Conservation (phyloP, 192 early-diverging fungal genomes). For the Coemansia sp. region DNA sequence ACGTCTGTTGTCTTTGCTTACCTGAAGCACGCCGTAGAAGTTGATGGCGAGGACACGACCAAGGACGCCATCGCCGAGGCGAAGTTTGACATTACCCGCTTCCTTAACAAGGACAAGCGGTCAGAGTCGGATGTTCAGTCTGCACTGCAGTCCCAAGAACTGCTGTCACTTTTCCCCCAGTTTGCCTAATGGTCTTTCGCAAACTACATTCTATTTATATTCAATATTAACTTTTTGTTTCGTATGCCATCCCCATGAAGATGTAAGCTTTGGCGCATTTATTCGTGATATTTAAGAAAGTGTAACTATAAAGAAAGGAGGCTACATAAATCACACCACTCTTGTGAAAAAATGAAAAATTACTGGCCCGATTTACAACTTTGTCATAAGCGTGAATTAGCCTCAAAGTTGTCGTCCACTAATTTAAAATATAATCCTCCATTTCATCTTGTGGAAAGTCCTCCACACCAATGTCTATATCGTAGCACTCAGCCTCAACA, state of each 20-base stretch:
- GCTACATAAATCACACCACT: no score
- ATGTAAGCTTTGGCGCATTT: no score
- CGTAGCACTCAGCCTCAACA: no score
- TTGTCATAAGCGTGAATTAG: no score
- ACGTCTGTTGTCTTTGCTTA: conserved; percentile 33
- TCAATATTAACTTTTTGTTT: neutral
- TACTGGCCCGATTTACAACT: no score
- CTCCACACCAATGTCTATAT: no score
- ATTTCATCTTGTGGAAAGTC: no score
- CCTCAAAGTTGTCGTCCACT: no score
- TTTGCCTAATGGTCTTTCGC: neutral
- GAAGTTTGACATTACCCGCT: conserved; percentile 46
- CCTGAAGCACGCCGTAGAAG: conserved; percentile 33
- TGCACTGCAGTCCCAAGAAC: conserved; percentile 26
- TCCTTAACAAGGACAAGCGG: conserved; percentile 34
- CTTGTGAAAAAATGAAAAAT: no score
- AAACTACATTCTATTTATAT: neutral
- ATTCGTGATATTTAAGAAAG: no score
- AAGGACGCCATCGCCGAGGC: conserved; percentile 36
- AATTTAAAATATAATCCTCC: no score
- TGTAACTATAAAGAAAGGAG: no score
- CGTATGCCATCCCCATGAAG: neutral
- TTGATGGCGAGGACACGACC: conserved; percentile 28
- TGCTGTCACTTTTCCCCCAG: conserved; percentile 38
- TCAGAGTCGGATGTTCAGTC: conserved; percentile 33